Evolutionary conservation across 164 flowering plant genomes (phyloP), one percentile per base, ranked within the genome.

Genomic region (Chimonanthus salicifolius): DNA sequence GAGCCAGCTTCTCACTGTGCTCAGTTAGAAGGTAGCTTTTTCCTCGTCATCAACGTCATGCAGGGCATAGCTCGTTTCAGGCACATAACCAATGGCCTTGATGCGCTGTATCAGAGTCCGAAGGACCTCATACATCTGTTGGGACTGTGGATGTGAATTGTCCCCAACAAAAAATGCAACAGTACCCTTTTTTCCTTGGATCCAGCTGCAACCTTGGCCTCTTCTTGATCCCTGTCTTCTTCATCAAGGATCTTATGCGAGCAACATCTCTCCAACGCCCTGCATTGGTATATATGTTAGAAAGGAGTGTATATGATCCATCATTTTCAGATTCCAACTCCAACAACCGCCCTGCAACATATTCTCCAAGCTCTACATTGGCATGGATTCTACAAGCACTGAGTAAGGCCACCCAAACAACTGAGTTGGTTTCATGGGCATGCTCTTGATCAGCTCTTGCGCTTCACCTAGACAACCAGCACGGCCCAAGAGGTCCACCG

Each of bases 21-120:
- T 87, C 91, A 62, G 76, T 74, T 47, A 92, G 84, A 77, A 87
- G 87, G 74, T 83, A 86, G 9, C 81, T 81, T 80, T 92, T 84
- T 92, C 98, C 80, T 92, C 92, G 79, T 92, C 93, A 72, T 90
- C 94, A 66, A 92, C 91, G 72, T 92, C 98, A 76, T 89, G 96
- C 51, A 92, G 88, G 8, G 92, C 88, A 87, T 79, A 91, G 69
- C 85, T 81, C 33, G 88, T 89, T 71, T 91, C 88, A 0, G 97
- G 94, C 58, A 87, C 86, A 78, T 91, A 92, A 4, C 97, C 98
- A 45, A 88, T 72, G 0, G 58, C 80, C 78, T 82, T 87, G 44
- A 91, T 91, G 4, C 85, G 83, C 6, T 74, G 69, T 33, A 89
- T 82, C 71, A 91, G 72, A 62, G 84, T 82, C 1, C 78, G 80